These are phyloP conservation scores for Coelastrella sp. DNA, from an alignment of 139 green algal genomes.

Conservation along the genomic window DNA sequence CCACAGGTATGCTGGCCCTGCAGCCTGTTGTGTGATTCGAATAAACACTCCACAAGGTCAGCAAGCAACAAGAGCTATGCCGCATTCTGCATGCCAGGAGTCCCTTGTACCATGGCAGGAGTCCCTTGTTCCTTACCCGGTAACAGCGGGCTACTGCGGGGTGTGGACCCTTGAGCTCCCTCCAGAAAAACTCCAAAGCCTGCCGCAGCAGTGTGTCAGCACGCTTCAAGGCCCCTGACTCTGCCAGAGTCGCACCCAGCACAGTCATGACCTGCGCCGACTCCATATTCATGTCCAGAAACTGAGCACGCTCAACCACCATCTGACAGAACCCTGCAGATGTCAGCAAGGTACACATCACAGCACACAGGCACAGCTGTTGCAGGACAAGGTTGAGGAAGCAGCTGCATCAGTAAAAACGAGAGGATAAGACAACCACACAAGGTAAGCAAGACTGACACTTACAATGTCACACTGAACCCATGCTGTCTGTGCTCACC, in stretches of 20 bases:
- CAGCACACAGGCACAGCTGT: not conserved
- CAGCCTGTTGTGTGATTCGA: too few relatives aligned
- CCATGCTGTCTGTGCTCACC: conserved; percentile 7
- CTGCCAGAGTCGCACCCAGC: conserved; percentile 16
- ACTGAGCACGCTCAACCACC: conserved; percentile 34
- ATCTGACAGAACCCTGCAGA: conserved; percentile 46
- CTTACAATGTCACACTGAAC: not conserved
- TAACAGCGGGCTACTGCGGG: conserved; percentile 32
- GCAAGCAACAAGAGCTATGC: too few relatives aligned
- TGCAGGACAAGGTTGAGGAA: not conserved
- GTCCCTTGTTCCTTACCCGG: conserved; percentile 2
- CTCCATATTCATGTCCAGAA: conserved; percentile 36
- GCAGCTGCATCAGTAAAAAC: too few relatives aligned
- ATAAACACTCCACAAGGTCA: too few relatives aligned
- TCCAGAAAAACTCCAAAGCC: conserved; percentile 36
- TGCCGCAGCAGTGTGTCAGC: conserved; percentile 41
- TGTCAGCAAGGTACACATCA: not conserved
- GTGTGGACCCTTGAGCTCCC: conserved; percentile 39
- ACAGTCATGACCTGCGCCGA: conserved; percentile 10
- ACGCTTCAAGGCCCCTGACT: conserved; percentile 39
- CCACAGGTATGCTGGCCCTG: not conserved
- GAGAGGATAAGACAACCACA: too few relatives aligned
- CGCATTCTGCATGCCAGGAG: too few relatives aligned
- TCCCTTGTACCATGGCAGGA: too few relatives aligned
- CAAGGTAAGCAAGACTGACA: too few relatives aligned